A percentile compares a stretch with the other conserved stretches of the same genome.
Conservation (phyloP, 2,329 filamentous ascomycete genomes). For the Arthrobotrys pseudoclavata region DNA sequence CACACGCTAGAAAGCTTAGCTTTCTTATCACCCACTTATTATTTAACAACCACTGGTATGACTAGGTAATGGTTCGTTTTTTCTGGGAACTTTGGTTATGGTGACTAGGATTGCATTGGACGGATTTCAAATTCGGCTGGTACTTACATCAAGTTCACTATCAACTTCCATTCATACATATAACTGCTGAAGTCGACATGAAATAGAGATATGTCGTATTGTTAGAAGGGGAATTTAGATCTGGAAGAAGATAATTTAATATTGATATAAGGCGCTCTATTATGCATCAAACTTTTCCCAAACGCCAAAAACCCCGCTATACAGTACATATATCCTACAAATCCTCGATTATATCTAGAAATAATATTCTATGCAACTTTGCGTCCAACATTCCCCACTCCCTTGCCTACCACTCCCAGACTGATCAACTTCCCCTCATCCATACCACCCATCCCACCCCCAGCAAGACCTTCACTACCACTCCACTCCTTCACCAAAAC, state of each 20-base stretch:
- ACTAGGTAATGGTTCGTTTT: too few relatives aligned
- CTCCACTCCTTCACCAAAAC: conserved; percentile 74
- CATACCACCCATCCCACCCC: conserved; percentile 78
- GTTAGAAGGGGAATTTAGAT: background rate
- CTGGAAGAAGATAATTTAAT: too few relatives aligned
- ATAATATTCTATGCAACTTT: conserved; percentile 69
- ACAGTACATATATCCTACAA: conserved; percentile 29
- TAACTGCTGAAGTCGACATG: too few relatives aligned
- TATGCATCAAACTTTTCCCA: conserved; percentile 7
- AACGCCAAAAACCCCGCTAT: conserved; percentile 24
- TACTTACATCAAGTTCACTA: too few relatives aligned
- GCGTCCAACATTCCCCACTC: conserved; percentile 93
- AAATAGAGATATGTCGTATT: too few relatives aligned
- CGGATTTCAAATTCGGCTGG: background rate
- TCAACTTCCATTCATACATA: too few relatives aligned
- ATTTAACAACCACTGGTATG: too few relatives aligned
- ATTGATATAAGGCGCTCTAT: background rate
- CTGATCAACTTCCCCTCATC: conserved; percentile 77
- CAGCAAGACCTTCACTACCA: conserved; percentile 67
- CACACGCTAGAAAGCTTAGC: conserved; percentile 17
- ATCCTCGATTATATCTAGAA: background rate
- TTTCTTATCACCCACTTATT: background rate
- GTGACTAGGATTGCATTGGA: background rate
- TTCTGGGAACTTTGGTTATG: too few relatives aligned
- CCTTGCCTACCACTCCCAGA: conserved; percentile 90